These are phyloP conservation scores for Cornus kousa DNA, from an alignment of 148 eudicot genomes.

Conservation along the genomic window DNA sequence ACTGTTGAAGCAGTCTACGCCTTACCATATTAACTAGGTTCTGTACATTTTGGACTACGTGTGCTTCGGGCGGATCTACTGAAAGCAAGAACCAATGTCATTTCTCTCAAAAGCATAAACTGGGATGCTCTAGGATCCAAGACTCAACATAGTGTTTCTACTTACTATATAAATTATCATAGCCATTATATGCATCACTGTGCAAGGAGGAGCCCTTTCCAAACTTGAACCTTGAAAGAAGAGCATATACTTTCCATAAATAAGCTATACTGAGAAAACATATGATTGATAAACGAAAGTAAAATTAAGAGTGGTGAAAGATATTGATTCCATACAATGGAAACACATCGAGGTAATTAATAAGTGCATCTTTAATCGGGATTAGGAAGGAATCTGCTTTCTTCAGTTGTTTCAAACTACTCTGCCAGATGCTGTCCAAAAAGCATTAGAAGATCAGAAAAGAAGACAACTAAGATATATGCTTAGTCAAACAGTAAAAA, in stretches of 20 bases:
- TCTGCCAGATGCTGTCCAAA: conserved; percentile 36
- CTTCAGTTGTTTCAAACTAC: conserved; percentile 25
- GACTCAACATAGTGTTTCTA: conserved; percentile 8
- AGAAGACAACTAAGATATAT: background rate
- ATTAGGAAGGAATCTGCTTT: conserved; percentile 23
- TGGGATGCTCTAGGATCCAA: background rate
- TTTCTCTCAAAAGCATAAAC: background rate
- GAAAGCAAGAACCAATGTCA: conserved; percentile 8
- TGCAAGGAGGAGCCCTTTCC: conserved; percentile 21
- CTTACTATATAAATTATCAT: conserved; percentile 50
- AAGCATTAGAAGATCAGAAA: conserved; percentile 10
- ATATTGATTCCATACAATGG: conserved; percentile 30
- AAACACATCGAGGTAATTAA: conserved; percentile 23
- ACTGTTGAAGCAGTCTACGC: conserved; percentile 66
- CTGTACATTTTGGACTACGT: conserved; percentile 19
- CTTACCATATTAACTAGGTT: conserved; percentile 27
- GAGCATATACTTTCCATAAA: conserved; percentile 5
- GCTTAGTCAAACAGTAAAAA: background rate
- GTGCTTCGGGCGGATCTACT: conserved; percentile 41
- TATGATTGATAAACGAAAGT: background rate
- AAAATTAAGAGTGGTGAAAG: background rate
- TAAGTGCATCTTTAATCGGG: conserved; percentile 25
- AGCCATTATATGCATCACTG: conserved; percentile 24
- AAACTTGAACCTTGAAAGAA: conserved; percentile 46
- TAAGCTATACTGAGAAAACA: background rate